These are phyloP conservation scores for Cladosporium cucumerinum DNA, from an alignment of 2,329 filamentous ascomycete species.

Conservation along the genomic window DNA sequence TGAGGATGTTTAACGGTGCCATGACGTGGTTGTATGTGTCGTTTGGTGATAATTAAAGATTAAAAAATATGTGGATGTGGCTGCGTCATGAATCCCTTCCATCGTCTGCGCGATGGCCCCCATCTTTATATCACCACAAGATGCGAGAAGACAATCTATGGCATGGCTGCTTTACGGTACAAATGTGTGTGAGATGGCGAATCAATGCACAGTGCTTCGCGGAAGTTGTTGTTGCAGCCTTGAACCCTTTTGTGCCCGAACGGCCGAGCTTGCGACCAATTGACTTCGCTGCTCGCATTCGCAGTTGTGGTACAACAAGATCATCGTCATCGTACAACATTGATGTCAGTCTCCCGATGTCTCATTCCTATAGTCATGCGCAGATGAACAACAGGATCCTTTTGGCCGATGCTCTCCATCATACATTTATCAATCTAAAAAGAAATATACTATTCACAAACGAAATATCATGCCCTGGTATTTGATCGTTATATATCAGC, in stretches of 20 bases:
- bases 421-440: background rate
- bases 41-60: background rate
- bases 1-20: slow-evolving; percentile 25
- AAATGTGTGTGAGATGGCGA: background rate
- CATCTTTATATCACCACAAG: background rate
- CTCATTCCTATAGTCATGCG: background rate
- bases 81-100: background rate
- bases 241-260: background rate
- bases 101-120: background rate
- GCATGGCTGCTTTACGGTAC: background rate
- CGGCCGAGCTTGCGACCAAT: background rate
- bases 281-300: background rate
- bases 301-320: background rate
- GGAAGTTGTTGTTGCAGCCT: background rate
- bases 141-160: background rate
- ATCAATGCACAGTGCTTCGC: background rate
- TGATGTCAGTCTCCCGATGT: too few species aligned
- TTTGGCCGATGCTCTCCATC: background rate
- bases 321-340: background rate
- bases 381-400: background rate
- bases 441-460: background rate
- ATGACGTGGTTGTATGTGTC: background rate
- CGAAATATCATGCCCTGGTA: background rate
- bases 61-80: background rate
- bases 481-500: background rate